A percentile compares a stretch with the other conserved stretches of the same genome.
These are phyloP conservation scores for Entophlyctis helioformis DNA, from an alignment of 192 early-diverging fungal species.

Conservation along the genomic window DNA sequence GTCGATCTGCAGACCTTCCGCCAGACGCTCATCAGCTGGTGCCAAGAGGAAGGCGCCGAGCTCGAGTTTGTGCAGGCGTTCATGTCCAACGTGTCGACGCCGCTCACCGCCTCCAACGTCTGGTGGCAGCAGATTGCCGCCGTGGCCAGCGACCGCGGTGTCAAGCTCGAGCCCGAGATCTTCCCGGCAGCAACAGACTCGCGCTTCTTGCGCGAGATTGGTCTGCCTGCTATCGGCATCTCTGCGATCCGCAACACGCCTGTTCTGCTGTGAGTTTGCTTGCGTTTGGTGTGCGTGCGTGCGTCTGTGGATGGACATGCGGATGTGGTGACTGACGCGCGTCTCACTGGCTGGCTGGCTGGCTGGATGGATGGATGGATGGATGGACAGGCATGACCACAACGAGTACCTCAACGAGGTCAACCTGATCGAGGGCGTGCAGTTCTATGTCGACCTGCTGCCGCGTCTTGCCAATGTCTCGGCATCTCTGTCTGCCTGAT, in stretches of 20 bases:
- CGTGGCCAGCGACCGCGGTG: conserved; percentile 20
- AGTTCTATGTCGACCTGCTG: conserved; percentile 60
- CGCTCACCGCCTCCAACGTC: conserved; percentile 28
- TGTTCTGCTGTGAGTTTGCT: conserved; percentile 34
- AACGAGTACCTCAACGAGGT: conserved; percentile 73
- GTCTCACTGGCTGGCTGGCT: no score
- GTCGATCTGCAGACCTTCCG: conserved; percentile 54
- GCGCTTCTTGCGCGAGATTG: conserved; percentile 59
- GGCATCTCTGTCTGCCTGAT: no score
- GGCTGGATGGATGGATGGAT: no score
- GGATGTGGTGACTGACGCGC: no score
- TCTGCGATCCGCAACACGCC: conserved; percentile 70
- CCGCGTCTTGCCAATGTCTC: conserved; percentile 34
- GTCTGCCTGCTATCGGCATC: conserved; percentile 72
- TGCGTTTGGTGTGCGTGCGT: not conserved
- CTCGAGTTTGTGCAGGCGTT: not conserved
- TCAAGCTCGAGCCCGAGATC: conserved; percentile 56
- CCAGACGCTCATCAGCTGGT: conserved; percentile 25
- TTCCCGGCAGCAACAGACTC: conserved; percentile 78
- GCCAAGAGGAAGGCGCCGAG: conserved; percentile 13
- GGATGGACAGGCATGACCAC: conserved; percentile 73
- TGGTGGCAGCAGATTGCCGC: conserved; percentile 60
- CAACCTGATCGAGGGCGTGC: conserved; percentile 57
- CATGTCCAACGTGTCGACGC: not conserved
- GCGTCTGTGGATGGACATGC: not conserved